Conservation (phyloP, 306 rosid genomes). For the Prinsepia uniflora region DNA sequence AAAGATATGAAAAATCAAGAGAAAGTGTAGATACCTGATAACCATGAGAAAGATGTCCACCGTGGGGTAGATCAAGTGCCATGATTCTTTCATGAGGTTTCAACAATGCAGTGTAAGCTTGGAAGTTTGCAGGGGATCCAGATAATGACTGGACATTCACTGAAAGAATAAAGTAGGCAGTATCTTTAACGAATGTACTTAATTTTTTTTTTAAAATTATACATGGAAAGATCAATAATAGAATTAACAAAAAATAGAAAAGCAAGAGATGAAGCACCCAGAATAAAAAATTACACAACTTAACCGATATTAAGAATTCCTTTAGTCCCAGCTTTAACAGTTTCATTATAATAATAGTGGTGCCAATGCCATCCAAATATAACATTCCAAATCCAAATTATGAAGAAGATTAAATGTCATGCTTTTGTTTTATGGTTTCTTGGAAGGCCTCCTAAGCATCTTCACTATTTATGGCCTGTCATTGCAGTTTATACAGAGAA, state of each 20-base stretch:
- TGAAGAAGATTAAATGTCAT: neutral
- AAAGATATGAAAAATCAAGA: neutral
- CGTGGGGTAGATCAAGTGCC: conserved; percentile 97
- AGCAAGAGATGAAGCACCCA: neutral
- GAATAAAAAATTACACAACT: conserved; percentile 3
- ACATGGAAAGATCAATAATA: conserved; percentile 5
- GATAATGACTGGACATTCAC: conserved; percentile 92
- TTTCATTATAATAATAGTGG: neutral
- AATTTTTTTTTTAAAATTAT: neutral
- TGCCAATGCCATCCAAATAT: neutral
- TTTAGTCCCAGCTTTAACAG: neutral
- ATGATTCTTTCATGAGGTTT: conserved; percentile 96
- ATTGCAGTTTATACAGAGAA: neutral
- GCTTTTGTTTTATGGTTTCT: neutral
- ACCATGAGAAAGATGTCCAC: conserved; percentile 96
- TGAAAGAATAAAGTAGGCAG: conserved; percentile 39
- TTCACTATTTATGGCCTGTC: neutral
- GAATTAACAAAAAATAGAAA: conserved; percentile 9
- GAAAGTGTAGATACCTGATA: conserved; percentile 58
- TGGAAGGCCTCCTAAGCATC: neutral
- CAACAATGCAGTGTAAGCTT: conserved; percentile 85
- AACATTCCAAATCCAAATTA: neutral
- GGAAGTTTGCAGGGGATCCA: conserved; percentile 95
- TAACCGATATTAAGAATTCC: neutral
- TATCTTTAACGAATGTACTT: conserved; percentile 20